phyloP scores from a whole-genome alignment of 768 basidiomycete species.

The Udeniomyces megalosporus region DNA sequence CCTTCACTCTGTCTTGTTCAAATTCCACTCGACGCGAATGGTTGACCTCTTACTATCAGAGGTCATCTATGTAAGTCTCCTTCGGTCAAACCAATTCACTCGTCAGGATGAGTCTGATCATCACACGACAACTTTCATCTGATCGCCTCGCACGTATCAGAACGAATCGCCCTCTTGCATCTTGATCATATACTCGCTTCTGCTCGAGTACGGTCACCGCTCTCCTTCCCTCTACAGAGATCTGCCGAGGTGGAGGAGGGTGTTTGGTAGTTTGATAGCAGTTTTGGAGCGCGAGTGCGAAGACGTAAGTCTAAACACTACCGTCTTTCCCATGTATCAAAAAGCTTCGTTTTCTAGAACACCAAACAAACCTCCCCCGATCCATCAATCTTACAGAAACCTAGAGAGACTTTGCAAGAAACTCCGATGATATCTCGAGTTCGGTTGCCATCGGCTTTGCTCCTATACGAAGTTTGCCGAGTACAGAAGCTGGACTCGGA shows the following conservation, averaged over 20 bases:
- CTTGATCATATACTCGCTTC: constrained; percentile 58
- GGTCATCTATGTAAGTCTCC: constrained; percentile 42
- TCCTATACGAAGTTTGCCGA: constrained; percentile 84
- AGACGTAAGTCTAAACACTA: constrained; percentile 41
- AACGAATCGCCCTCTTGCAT: constrained; percentile 72
- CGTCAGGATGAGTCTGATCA: no score
- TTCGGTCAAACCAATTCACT: no score
- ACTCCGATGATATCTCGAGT: constrained; percentile 26
- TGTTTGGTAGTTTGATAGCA: constrained; percentile 71
- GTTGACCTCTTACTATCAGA: constrained; percentile 59
- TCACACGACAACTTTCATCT: no score
- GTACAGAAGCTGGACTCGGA: constrained; percentile 64
- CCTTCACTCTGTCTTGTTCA: constrained; percentile 69
- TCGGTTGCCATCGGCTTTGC: constrained; percentile 47
- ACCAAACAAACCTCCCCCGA: no score
- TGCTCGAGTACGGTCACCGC: constrained; percentile 59
- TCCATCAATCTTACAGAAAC: no score
- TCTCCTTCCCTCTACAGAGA: constrained; percentile 56
- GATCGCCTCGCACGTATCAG: constrained; percentile 29
- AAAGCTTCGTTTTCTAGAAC: no score
- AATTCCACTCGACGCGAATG: constrained; percentile 85
- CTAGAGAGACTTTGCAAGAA: no score
- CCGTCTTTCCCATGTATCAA: background rate
- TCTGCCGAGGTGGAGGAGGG: constrained; percentile 64
- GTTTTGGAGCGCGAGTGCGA: constrained; percentile 38